Evolutionary conservation across 2,329 filamentous ascomycete species (phyloP), one percentile per base, ranked within the genome.

Genomic region (Cladosporium phlei): DNA sequence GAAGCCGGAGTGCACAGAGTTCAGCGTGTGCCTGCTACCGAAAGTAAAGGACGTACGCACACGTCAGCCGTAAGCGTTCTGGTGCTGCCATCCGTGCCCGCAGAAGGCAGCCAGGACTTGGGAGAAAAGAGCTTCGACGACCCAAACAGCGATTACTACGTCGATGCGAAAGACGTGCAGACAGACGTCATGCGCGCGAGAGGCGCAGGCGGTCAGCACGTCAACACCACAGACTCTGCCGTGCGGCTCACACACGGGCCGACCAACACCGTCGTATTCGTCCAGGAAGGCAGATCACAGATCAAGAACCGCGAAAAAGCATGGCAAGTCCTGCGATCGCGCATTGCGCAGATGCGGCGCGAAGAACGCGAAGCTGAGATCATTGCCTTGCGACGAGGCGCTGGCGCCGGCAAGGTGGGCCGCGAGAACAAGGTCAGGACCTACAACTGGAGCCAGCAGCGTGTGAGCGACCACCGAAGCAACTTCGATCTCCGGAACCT

Each of bases 191-290:
- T 97, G 90, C 79, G 90, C 12, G 89, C 93, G 0, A 76, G 88
- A 35, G 93, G 93, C 50, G 91, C 93, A 0, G 93, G 93, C 24
- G 93, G 93, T 1, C 93, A 98, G 71, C 93, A 98, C 68, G 93
- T 98, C 63, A 98, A 98, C 71, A 96, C 91, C 66, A 98, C 93
- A 0, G 93, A 98, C 70, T 95, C 88, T 22, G 93, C 93, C 3
- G 87, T 98, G 51, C 84, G 93, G 8, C 75, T 98, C 59, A 97
- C 90, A 2, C 93, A 98, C 70, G 68, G 85, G 5, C 93, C 93
- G 2, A 95, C 89, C 1, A 86, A 86, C 34, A 93, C 83, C 0
- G 80, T 87, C 2, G 90, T 97, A 11, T 84, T 83, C 10, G 95
- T 97, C 77, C 93, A 98, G 66, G 93, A 98, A 64, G 84, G 83